Evolutionary conservation across 257 asterid species (phyloP).

Genomic region (Coffea canephora): DNA sequence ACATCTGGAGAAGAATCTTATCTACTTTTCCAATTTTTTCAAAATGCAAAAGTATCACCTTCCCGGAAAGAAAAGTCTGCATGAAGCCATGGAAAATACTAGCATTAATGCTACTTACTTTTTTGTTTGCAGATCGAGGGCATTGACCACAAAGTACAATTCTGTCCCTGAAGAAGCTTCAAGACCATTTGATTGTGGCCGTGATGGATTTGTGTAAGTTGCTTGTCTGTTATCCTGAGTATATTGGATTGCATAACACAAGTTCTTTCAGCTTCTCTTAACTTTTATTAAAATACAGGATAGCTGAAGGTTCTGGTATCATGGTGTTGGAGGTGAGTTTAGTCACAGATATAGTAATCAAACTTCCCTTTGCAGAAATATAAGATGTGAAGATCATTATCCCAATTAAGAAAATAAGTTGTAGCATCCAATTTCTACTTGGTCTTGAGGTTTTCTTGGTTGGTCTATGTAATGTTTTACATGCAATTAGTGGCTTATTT

Average conservation of each 20-base stretch:
- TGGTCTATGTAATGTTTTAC: background rate
- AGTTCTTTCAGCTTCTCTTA: slow-evolving; percentile 7
- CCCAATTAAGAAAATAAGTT: background rate
- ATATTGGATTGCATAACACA: slow-evolving; percentile 12
- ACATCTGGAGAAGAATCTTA: background rate
- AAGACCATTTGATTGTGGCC: slow-evolving; percentile 87
- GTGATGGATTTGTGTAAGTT: slow-evolving; percentile 97
- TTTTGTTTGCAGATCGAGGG: slow-evolving; percentile 67
- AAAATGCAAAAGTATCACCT: background rate
- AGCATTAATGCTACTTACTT: slow-evolving; percentile 6
- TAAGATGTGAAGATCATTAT: background rate
- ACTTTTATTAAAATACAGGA: slow-evolving; percentile 48
- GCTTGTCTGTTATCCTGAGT: background rate
- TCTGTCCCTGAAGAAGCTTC: slow-evolving; percentile 75
- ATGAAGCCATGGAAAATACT: background rate
- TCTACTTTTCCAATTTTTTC: background rate
- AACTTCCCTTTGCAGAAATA: background rate
- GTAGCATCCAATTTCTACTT: background rate
- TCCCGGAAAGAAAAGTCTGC: background rate
- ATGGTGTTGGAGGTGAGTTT: slow-evolving; percentile 85
- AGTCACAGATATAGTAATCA: background rate
- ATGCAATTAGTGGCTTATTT: background rate
- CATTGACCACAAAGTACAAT: slow-evolving; percentile 81
- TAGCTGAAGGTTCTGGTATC: slow-evolving; percentile 94
- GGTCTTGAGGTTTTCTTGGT: background rate